Evolutionary conservation across 2,329 filamentous ascomycete species (phyloP).

Genomic region (Colletotrichum sp.): DNA sequence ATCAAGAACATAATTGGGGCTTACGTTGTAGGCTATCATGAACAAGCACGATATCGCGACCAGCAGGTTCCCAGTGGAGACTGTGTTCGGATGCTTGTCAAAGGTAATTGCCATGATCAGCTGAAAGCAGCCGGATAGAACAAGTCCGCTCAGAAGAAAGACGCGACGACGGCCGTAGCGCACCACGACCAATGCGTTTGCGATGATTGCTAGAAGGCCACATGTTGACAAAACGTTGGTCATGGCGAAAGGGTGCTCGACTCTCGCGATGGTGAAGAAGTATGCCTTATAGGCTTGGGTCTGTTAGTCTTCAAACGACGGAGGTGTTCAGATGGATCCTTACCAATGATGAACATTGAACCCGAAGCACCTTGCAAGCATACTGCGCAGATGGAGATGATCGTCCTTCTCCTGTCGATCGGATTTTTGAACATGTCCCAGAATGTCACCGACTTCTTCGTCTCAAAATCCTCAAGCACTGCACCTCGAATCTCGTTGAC

Average conservation of each 20-base stretch:
- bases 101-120: neutral
- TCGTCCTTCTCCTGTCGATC: slow-evolving; percentile 35
- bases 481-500: slow-evolving; percentile 42
- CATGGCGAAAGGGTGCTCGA: neutral
- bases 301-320: neutral
- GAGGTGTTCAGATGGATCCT: rapidly evolving
- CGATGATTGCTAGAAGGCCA: neutral
- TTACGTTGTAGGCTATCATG: neutral
- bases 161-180: neutral
- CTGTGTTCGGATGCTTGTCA: neutral
- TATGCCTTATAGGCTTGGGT: neutral
- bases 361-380: neutral
- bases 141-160: neutral
- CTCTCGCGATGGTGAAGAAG: neutral
- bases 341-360: neutral
- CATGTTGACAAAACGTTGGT: neutral
- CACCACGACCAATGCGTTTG: neutral
- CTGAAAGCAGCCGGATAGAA: neutral
- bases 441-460: slow-evolving; percentile 61
- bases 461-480: slow-evolving; percentile 56
- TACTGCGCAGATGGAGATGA: neutral
- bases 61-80: neutral
- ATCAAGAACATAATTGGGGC: rapidly evolving
- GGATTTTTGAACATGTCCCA: neutral
- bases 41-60: neutral